Percentiles rank a stretch among this genome's conserved stretches.
These are phyloP conservation scores for Zizania latifolia DNA, from an alignment of 176 grass and related monocot genomes.

Conservation along the genomic window DNA sequence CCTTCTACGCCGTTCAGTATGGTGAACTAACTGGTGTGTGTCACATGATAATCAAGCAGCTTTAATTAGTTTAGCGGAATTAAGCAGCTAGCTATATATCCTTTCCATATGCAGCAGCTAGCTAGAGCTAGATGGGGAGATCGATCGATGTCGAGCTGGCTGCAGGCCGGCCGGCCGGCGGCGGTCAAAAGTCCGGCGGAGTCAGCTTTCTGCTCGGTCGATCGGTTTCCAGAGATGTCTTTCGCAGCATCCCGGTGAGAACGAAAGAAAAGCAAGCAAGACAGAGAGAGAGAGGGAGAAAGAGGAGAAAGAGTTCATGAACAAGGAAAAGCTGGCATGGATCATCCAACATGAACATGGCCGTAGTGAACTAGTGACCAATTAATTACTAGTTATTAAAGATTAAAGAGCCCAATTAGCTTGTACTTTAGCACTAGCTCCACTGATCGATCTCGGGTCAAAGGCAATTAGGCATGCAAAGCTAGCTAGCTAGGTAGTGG, in stretches of 20 bases:
- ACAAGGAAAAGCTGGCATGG: constrained; percentile 17
- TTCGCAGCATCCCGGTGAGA: constrained; percentile 28
- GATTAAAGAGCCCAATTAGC: not conserved
- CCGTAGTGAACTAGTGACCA: no score
- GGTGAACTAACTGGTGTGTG: no score
- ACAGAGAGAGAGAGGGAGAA: no score
- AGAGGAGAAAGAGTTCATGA: not conserved
- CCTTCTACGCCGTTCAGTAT: no score
- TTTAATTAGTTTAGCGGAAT: no score
- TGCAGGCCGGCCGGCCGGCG: not conserved
- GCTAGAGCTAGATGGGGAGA: no score
- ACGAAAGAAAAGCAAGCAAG: not conserved
- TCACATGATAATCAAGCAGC: no score
- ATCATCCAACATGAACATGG: no score
- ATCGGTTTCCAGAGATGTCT: constrained; percentile 4
- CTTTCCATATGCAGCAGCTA: no score
- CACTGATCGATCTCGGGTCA: not conserved
- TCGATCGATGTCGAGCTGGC: no score
- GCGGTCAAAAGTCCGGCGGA: not conserved
- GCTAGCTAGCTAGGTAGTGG: not conserved
- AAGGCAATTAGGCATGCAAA: not conserved
- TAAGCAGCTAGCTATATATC: no score
- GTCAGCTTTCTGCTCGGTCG: constrained; percentile 3
- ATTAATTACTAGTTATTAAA: no score
- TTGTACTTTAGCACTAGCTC: not conserved